Conservation (phyloP, 805 yeast genomes). For the Scheffersomyces spartinae region DNA sequence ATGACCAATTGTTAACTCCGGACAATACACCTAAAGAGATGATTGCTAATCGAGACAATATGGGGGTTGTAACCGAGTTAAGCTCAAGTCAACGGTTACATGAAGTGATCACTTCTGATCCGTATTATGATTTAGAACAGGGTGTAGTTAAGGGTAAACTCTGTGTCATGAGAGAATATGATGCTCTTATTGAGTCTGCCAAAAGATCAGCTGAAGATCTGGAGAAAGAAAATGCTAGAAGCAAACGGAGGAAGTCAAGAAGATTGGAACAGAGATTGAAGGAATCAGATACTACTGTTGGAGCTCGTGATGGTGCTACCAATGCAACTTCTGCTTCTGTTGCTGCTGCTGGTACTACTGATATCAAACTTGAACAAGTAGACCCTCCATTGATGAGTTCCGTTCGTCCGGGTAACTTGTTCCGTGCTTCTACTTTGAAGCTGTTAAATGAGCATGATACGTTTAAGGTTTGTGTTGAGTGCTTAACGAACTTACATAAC, state of each 20-base stretch:
- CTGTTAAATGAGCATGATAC: no score
- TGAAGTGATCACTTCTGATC: no score
- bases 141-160: conserved; percentile 2
- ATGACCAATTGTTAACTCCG: conserved; percentile 21
- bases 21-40: conserved; percentile 23
- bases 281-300: no score
- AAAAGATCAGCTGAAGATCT: conserved; percentile 7
- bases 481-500: no score
- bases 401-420: conserved; percentile 3
- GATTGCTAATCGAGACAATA: not conserved
- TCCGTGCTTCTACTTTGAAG: no score
- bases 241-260: conserved; percentile 5
- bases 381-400: conserved; percentile 5
- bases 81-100: no score
- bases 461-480: no score
- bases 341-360: not conserved
- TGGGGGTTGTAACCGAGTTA: conserved; percentile 2
- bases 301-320: no score
- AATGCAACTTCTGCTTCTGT: not conserved
- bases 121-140: no score
- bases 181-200: conserved; percentile 8
- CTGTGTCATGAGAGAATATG: conserved; percentile 10
- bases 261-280: conserved; percentile 3
- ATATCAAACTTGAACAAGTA: conserved; percentile 6
- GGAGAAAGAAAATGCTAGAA: conserved; percentile 1